A percentile compares a stretch with the other conserved stretches of the same genome.
Evolutionary conservation across 2,329 filamentous ascomycete species (phyloP).

Genomic region (Rasamsonia emersonii): DNA sequence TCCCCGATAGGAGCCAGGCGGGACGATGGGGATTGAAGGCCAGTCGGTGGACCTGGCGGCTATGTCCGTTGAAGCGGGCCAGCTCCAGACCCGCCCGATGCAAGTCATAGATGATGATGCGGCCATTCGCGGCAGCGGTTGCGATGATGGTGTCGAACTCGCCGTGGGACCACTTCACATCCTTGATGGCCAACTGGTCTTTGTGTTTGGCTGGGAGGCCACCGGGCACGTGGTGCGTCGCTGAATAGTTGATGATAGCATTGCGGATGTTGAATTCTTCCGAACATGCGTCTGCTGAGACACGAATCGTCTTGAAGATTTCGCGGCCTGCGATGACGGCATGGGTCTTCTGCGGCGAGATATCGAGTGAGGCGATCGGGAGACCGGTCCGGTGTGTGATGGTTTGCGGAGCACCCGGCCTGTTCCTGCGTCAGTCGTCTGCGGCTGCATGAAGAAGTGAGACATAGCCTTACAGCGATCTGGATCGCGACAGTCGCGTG

Average conservation of each 20-base stretch:
- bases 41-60: constrained; percentile 56
- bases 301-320: constrained; percentile 56
- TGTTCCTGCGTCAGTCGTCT: constrained; percentile 17
- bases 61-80: constrained; percentile 55
- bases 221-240: constrained; percentile 40
- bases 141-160: constrained; percentile 52
- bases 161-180: constrained; percentile 61
- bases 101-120: constrained; percentile 57
- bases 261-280: constrained; percentile 58
- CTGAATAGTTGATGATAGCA: constrained; percentile 50
- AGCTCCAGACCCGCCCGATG: constrained; percentile 53
- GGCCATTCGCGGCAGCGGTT: constrained; percentile 56
- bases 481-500: constrained; percentile 26
- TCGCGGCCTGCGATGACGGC: constrained; percentile 57
- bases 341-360: constrained; percentile 55
- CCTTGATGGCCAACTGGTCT: constrained; percentile 53
- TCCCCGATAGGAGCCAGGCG: constrained; percentile 53
- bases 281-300: constrained; percentile 47
- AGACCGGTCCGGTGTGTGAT: constrained; percentile 57
- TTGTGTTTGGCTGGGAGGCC: constrained; percentile 42
- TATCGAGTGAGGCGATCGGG: constrained; percentile 54
- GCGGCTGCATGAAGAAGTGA: constrained; percentile 4
- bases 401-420: constrained; percentile 44
- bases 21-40: constrained; percentile 57
- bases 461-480: constrained; percentile 28